Percentiles rank a stretch among this genome's conserved stretches.
These are phyloP conservation scores for Fusarium lyarnte DNA, from an alignment of 2,329 filamentous ascomycete species.

Conservation along the genomic window DNA sequence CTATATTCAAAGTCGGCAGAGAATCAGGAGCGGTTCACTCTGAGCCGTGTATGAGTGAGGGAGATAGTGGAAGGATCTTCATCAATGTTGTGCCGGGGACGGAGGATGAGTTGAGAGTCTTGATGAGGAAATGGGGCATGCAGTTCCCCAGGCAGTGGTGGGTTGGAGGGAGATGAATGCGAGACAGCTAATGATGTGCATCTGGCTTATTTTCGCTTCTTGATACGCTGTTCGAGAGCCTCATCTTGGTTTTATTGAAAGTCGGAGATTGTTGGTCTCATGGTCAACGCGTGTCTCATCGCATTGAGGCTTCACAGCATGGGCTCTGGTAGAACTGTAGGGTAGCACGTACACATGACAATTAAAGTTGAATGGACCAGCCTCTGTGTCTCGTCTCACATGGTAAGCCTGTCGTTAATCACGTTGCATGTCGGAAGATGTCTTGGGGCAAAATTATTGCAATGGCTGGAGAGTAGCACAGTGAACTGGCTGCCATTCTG, in stretches of 20 bases:
- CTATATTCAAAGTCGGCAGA: constrained; percentile 55
- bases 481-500: too few species aligned
- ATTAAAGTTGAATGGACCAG: neutral
- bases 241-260: neutral
- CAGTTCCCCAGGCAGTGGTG: constrained; percentile 48
- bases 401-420: too few species aligned
- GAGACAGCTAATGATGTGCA: neutral
- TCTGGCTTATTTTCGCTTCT: neutral
- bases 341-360: neutral
- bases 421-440: neutral
- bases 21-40: constrained; percentile 55
- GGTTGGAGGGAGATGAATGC: neutral
- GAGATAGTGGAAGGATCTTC: constrained; percentile 46
- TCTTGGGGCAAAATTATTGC: neutral
- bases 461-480: neutral
- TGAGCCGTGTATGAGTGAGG: constrained; percentile 49
- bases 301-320: neutral
- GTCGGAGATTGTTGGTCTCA: neutral
- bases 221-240: neutral
- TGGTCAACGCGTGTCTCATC: neutral
- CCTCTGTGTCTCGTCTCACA: neutral
- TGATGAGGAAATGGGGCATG: constrained; percentile 52
- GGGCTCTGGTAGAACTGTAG: neutral
- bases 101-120: constrained; percentile 45
- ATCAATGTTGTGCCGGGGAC: constrained; percentile 52